Percentiles rank a stretch among this genome's conserved stretches.
phyloP scores from a whole-genome alignment of 345 rosid species.

The Carallia brachiata region DNA sequence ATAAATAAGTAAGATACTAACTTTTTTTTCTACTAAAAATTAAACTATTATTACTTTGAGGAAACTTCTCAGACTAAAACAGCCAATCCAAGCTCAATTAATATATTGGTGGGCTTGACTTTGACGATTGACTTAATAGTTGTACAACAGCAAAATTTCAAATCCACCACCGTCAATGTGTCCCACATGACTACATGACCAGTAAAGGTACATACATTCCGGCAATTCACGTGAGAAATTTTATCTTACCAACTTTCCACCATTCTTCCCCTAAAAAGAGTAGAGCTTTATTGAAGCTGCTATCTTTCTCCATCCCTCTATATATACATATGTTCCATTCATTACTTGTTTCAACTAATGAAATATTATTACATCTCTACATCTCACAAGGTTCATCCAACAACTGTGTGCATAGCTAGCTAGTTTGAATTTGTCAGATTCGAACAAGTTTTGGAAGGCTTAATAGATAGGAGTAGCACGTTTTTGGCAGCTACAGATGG shows the following conservation, averaged over 20 bases:
- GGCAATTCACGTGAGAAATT: background rate
- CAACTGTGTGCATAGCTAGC: background rate
- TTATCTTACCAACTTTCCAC: background rate
- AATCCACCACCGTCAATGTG: slow-evolving; percentile 14
- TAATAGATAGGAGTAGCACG: background rate
- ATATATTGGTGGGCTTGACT: slow-evolving; percentile 31
- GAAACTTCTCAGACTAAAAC: too few species aligned
- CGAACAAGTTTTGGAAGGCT: background rate
- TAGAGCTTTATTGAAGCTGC: background rate
- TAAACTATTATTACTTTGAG: too few species aligned
- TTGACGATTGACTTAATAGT: background rate
- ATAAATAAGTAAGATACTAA: too few species aligned
- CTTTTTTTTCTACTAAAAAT: too few species aligned
- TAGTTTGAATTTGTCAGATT: background rate
- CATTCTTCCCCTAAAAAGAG: slow-evolving; percentile 1
- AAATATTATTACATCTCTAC: background rate
- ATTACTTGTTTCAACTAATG: background rate
- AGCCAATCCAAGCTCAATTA: too few species aligned
- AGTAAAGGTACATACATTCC: too few species aligned
- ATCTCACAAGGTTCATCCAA: background rate
- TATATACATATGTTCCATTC: background rate
- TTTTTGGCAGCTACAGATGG: slow-evolving; percentile 10
- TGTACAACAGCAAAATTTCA: background rate
- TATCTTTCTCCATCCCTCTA: too few species aligned
- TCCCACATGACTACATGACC: background rate